These are phyloP conservation scores for Aureobasidium musti DNA, from an alignment of 2,329 filamentous ascomycete genomes.

Conservation along the genomic window DNA sequence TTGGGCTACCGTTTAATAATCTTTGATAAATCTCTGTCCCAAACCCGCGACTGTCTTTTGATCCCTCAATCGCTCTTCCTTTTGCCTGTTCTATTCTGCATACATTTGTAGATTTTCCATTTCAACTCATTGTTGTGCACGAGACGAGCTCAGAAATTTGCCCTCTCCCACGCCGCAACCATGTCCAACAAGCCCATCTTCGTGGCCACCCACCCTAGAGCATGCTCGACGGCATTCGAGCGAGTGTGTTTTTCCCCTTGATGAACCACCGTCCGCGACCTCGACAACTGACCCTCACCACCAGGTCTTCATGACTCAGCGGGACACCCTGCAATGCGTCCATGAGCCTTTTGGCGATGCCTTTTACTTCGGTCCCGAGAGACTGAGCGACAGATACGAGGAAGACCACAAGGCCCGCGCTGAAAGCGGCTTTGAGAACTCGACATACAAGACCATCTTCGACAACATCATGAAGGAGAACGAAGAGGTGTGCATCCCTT, in stretches of 20 bases:
- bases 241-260: slow-evolving; percentile 60
- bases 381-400: slow-evolving; percentile 76
- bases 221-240: slow-evolving; percentile 97
- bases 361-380: slow-evolving; percentile 93
- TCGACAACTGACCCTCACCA: slow-evolving; percentile 13
- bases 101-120: slow-evolving; percentile 28
- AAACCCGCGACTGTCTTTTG: neutral
- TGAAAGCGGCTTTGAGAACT: slow-evolving; percentile 66
- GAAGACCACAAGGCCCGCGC: slow-evolving; percentile 60
- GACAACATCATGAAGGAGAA: slow-evolving; percentile 71
- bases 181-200: slow-evolving; percentile 86
- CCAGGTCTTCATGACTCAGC: slow-evolving; percentile 94
- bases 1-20: slow-evolving; percentile 23
- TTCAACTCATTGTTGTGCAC: slow-evolving; percentile 13
- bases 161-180: slow-evolving; percentile 27
- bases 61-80: slow-evolving; percentile 14
- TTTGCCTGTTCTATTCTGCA: slow-evolving; percentile 28
- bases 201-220: slow-evolving; percentile 87
- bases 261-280: neutral
- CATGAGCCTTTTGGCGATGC: slow-evolving; percentile 98
- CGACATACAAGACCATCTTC: slow-evolving; percentile 76
- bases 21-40: slow-evolving; percentile 17
- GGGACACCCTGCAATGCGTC: slow-evolving; percentile 75
- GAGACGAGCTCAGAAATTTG: slow-evolving; percentile 10
- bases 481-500: slow-evolving; percentile 64